These are phyloP conservation scores for Penicillium parvum DNA, from an alignment of 495 filamentous ascomycete species.

Conservation along the genomic window DNA sequence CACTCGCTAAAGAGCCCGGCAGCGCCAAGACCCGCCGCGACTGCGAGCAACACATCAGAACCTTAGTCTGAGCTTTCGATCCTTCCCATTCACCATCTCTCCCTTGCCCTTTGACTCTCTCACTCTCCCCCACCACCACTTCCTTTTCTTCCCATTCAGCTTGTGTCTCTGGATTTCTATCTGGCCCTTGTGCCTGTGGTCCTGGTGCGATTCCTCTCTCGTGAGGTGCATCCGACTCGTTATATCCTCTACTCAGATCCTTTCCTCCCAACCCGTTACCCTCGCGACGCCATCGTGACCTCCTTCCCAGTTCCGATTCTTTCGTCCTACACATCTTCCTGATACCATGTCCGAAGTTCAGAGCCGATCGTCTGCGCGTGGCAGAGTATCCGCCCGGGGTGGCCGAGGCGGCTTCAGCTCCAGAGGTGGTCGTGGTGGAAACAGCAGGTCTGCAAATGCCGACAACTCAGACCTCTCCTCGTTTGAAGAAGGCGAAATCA, in stretches of 20 bases:
- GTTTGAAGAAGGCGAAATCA: conserved; percentile 83
- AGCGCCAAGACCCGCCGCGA: conserved; percentile 28
- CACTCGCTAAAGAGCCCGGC: conserved; percentile 35
- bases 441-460: conserved; percentile 66
- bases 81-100: conserved; percentile 31
- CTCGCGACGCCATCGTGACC: conserved; percentile 31
- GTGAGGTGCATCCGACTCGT: conserved; percentile 33
- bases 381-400: conserved; percentile 76
- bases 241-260: conserved; percentile 16
- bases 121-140: conserved; percentile 13
- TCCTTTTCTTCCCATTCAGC: conserved; percentile 15
- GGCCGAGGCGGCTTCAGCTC: conserved; percentile 75
- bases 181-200: conserved; percentile 39
- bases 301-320: conserved; percentile 31
- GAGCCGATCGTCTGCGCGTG: conserved; percentile 71
- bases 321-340: conserved; percentile 36
- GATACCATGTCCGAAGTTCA: conserved; percentile 86
- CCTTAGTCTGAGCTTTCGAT: conserved; percentile 14
- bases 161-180: conserved; percentile 37
- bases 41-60: conserved; percentile 32
- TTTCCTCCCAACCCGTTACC: conserved; percentile 27
- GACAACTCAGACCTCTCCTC: conserved; percentile 51
- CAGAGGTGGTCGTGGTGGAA: conserved; percentile 64
- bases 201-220: conserved; percentile 37
- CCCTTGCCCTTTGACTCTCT: conserved; percentile 23